phyloP scores from a whole-genome alignment of 208 protist genomes.

The Tetramitus jugosus region DNA sequence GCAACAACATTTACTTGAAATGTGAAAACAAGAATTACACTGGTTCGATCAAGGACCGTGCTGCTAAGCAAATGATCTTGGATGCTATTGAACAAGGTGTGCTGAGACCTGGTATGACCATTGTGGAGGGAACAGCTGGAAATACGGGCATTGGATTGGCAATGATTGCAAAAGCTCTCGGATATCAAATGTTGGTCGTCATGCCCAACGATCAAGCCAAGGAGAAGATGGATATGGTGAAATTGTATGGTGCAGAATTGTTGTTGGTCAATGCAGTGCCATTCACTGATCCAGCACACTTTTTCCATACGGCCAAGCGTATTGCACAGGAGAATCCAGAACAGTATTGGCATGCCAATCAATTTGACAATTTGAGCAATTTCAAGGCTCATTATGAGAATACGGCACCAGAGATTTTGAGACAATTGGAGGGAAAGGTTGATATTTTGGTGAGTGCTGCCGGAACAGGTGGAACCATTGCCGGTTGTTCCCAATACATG shows the following conservation, averaged over 20 bases:
- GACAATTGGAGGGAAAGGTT: slow-evolving; percentile 32
- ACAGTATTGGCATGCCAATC: slow-evolving; percentile 2
- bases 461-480: slow-evolving; percentile 38
- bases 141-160: neutral
- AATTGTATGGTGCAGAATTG: slow-evolving; percentile 7
- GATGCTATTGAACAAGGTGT: neutral
- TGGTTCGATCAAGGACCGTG: neutral
- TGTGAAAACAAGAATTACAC: neutral
- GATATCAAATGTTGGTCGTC: neutral
- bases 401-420: slow-evolving; percentile 44
- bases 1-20: slow-evolving; percentile 6
- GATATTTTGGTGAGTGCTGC: slow-evolving; percentile 32
- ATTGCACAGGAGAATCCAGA: slow-evolving; percentile 9
- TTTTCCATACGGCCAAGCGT: neutral
- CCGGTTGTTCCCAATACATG: slow-evolving; percentile 26
- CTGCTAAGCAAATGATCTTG: neutral
- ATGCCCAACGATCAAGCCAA: neutral
- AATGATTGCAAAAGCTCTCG: neutral
- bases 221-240: neutral
- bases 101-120: neutral
- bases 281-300: neutral
- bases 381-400: slow-evolving; percentile 24
- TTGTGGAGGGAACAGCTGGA: neutral
- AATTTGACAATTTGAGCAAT: slow-evolving; percentile 34
- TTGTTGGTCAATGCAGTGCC: neutral